Evolutionary conservation across 768 basidiomycete species (phyloP), one percentile per base, ranked within the genome.

Genomic region (Cyclocybe cylindracea): DNA sequence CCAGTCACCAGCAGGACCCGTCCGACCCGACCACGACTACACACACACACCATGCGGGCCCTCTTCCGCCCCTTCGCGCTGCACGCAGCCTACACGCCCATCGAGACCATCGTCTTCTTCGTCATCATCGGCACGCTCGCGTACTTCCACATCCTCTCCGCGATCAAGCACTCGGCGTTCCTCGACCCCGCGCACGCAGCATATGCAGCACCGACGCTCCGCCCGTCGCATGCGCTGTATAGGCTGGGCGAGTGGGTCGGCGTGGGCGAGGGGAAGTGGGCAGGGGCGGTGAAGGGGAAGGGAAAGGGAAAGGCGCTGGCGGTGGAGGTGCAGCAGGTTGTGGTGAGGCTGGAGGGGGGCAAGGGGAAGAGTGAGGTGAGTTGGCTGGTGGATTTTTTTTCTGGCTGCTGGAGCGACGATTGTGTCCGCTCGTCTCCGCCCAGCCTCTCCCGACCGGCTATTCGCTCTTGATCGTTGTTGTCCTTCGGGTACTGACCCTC

Each of bases 91-190:
- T 84, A 84, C 66, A 85, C 77, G 4, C 90, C 90, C 44, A 90
- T 92, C 56, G 95, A 98, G 64, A 89, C 89, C 7, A 93, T 97
- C 57, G 94, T 97, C 50, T 83, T 85, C 67, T 89, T 92, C 75
- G 91, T 86, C 68, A 84, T 94, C 62, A 68, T 95, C 53, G 89
- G 90, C 16, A 98, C 97, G 1, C 81, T 98, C 46, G 89, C 92
- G 42, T 98, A 98, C 70, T 97, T 98, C 68, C 94, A 96, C 63
- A 79, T 97, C 59, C 82, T 99, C 54, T 83, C 83, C 50, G 89
- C 90, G 46, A 89, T 98, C 64, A 94, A 95, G 62, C 86, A 94
- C 62, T 92, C 89, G 0, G 79, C 89, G 2, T 91, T 94, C 18
- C 80, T 94, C 48, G 83, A 84, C 1, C 76, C 87, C 0, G 63